phyloP scores from a whole-genome alignment of 192 early-diverging fungal species.

The Tieghemiomyces parasiticus region DNA sequence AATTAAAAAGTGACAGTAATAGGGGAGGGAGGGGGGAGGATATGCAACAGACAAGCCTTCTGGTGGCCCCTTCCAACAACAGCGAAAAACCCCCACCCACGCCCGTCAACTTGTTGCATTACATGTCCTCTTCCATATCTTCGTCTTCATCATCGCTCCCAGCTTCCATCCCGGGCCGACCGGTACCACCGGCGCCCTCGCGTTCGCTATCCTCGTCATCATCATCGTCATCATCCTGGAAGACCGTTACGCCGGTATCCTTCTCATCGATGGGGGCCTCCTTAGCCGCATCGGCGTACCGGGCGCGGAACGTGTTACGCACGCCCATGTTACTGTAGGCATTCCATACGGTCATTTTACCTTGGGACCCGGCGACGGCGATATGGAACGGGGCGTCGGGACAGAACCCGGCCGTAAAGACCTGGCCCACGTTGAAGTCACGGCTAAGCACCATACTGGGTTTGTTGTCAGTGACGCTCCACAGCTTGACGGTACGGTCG shows the following conservation, averaged over 20 bases:
- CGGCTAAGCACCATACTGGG: slow-evolving; percentile 76
- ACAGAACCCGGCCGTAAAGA: slow-evolving; percentile 79
- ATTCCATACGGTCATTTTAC: slow-evolving; percentile 89
- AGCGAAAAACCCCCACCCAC: too few species aligned
- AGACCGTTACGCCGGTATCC: slow-evolving; percentile 19
- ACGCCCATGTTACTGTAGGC: slow-evolving; percentile 77
- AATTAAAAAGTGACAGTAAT: too few species aligned
- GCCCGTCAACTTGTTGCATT: too few species aligned
- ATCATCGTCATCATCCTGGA: slow-evolving; percentile 19
- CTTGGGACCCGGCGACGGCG: slow-evolving; percentile 75
- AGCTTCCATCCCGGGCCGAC: not conserved
- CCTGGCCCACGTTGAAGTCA: slow-evolving; percentile 65
- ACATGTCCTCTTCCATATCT: slow-evolving; percentile 23
- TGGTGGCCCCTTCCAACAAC: too few species aligned
- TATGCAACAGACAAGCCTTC: too few species aligned
- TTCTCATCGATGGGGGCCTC: slow-evolving; percentile 11
- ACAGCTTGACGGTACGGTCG: slow-evolving; percentile 87
- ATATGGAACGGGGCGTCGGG: slow-evolving; percentile 83
- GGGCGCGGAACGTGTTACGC: slow-evolving; percentile 41
- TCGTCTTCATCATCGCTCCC: slow-evolving; percentile 30
- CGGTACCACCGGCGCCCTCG: not conserved
- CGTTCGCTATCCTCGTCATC: slow-evolving; percentile 12
- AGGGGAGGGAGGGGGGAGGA: too few species aligned
- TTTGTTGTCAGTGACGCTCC: slow-evolving; percentile 60
- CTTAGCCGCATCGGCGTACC: slow-evolving; percentile 5